Evolutionary conservation across 1,284 basidiomycete species (phyloP).

Genomic region (Mycena citricolor): DNA sequence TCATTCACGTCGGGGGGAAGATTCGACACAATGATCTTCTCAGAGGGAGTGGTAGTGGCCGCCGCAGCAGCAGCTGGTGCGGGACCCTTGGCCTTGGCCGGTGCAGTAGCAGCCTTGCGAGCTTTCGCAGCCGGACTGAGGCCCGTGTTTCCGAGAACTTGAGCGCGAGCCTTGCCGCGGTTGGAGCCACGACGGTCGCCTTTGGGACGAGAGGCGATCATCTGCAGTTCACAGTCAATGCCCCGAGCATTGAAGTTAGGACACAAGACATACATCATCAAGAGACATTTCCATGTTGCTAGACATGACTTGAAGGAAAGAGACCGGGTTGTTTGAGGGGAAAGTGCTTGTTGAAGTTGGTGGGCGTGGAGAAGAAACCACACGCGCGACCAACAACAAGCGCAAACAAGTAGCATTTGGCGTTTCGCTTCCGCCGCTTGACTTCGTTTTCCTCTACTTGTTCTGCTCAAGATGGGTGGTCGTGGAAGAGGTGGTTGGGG

Average conservation of each 20-base stretch:
- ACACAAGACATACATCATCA: constrained; percentile 72
- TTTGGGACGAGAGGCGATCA: constrained; percentile 68
- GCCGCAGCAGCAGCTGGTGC: constrained; percentile 39
- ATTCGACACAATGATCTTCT: constrained; percentile 97
- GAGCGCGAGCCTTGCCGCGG: constrained; percentile 42
- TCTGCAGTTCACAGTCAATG: constrained; percentile 45
- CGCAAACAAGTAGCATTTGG: neutral
- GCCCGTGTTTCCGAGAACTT: constrained; percentile 56
- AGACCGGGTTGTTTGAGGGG: constrained; percentile 26
- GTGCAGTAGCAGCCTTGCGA: constrained; percentile 45
- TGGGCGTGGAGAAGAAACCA: constrained; percentile 14
- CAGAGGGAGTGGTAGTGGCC: constrained; percentile 42
- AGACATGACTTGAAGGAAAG: constrained; percentile 22
- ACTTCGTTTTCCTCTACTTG: neutral
- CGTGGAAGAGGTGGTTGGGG: constrained; percentile 57
- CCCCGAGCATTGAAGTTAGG: no score
- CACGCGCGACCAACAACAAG: constrained; percentile 1
- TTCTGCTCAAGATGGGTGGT: constrained; percentile 52
- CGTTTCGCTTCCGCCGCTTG: no score
- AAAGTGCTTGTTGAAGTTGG: constrained; percentile 23
- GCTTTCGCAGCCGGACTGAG: constrained; percentile 52
- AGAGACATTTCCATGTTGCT: constrained; percentile 80
- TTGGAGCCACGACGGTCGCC: constrained; percentile 41
- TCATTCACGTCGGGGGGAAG: constrained; percentile 96
- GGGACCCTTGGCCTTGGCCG: no score